These are phyloP conservation scores for Basidiobolus meristosporus DNA, from an alignment of 371 early-diverging fungal species.

Conservation along the genomic window DNA sequence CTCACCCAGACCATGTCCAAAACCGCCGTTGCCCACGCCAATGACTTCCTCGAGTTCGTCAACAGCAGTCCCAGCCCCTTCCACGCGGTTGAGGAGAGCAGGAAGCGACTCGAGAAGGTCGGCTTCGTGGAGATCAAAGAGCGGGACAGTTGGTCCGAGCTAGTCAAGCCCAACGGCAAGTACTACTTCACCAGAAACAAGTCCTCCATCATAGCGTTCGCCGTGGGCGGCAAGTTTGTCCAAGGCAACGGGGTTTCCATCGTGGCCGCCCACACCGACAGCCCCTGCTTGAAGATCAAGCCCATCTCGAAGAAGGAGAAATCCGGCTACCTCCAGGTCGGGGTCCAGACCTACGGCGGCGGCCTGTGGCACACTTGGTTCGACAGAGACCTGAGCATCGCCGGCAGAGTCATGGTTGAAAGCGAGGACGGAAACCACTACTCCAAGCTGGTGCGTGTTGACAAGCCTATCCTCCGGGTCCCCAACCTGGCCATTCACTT, in stretches of 20 bases:
- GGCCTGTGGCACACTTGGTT: constrained; percentile 97
- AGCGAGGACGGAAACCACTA: constrained; percentile 39
- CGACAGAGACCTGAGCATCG: constrained; percentile 88
- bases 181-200: constrained; percentile 88
- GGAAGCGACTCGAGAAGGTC: constrained; percentile 33
- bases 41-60: constrained; percentile 65
- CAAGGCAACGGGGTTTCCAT: constrained; percentile 73
- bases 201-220: constrained; percentile 82
- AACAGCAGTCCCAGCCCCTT: constrained; percentile 84
- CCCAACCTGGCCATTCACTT: constrained; percentile 96
- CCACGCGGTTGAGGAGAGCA: constrained; percentile 67
- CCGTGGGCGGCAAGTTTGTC: constrained; percentile 59
- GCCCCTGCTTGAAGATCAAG: constrained; percentile 89
- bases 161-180: constrained; percentile 53
- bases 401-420: constrained; percentile 85
- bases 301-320: constrained; percentile 79
- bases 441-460: constrained; percentile 53
- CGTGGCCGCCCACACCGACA: constrained; percentile 91
- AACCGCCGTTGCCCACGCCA: constrained; percentile 6
- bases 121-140: constrained; percentile 78
- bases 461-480: constrained; percentile 74
- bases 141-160: constrained; percentile 53
- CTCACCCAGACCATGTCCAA: not conserved
- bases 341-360: constrained; percentile 84
- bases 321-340: constrained; percentile 72